Percentiles rank a stretch among this genome's conserved stretches.
These are phyloP conservation scores for Pyrenochaeta sp. DNA, from an alignment of 2,329 filamentous ascomycete genomes.

Conservation along the genomic window DNA sequence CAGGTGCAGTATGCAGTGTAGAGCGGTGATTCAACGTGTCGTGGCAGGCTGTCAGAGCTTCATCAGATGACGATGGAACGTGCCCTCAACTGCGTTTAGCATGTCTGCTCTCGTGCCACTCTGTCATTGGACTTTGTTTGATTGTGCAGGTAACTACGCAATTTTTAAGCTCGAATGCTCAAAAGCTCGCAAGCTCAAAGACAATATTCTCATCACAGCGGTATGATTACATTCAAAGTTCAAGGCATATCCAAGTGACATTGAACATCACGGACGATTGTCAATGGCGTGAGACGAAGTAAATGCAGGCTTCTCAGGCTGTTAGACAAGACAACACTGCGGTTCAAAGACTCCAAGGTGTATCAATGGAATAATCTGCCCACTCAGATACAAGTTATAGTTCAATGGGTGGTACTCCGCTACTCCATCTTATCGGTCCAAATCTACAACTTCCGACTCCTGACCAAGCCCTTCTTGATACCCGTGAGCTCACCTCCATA, in stretches of 20 bases:
- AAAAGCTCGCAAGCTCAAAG: too few species aligned
- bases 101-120: too few species aligned
- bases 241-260: neutral
- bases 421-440: too few species aligned
- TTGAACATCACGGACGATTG: neutral
- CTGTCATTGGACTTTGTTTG: too few species aligned
- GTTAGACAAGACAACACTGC: too few species aligned
- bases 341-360: too few species aligned
- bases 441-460: conserved; percentile 84
- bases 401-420: neutral
- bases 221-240: too few species aligned
- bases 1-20: conserved; percentile 1
- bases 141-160: too few species aligned
- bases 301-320: neutral
- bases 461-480: conserved; percentile 93
- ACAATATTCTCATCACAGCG: too few species aligned
- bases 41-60: conserved; percentile 2
- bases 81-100: neutral
- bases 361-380: too few species aligned
- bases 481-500: conserved; percentile 93
- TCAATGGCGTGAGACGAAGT: neutral
- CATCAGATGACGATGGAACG: neutral
- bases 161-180: too few species aligned
- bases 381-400: too few species aligned
- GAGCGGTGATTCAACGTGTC: neutral